A percentile compares a stretch with the other conserved stretches of the same genome.
Evolutionary conservation across 2,329 filamentous ascomycete genomes (phyloP).

Genomic region (Curvularia hawaiiensis): DNA sequence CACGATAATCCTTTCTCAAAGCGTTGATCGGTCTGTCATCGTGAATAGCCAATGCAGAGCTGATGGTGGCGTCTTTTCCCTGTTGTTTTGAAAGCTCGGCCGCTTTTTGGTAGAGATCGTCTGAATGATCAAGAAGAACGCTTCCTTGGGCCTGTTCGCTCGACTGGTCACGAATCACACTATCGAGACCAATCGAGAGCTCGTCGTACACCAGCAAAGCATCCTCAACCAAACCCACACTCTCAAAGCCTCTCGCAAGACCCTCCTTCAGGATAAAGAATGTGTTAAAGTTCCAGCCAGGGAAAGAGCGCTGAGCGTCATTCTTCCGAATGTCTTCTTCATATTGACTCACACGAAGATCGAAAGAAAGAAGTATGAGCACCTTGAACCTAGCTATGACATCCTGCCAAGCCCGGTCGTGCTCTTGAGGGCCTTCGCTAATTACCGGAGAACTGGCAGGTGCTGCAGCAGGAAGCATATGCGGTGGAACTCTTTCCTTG

Average conservation of each 20-base stretch:
- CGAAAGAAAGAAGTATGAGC: constrained; percentile 86
- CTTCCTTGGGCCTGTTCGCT: constrained; percentile 70
- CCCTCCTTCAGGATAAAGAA: constrained; percentile 99
- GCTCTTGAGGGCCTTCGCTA: constrained; percentile 74
- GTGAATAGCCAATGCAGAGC: constrained; percentile 27
- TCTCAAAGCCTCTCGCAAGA: constrained; percentile 90
- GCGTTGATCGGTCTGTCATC: constrained; percentile 46
- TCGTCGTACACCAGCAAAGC: constrained; percentile 95
- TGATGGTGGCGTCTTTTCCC: constrained; percentile 13
- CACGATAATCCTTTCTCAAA: constrained; percentile 77
- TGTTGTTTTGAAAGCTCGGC: constrained; percentile 27
- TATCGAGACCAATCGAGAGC: constrained; percentile 83
- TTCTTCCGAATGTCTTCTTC: constrained; percentile 97
- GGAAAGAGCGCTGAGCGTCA: constrained; percentile 81
- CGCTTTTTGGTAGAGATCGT: constrained; percentile 67
- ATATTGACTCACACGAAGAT: constrained; percentile 88
- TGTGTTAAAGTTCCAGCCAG: constrained; percentile 99
- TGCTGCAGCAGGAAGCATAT: constrained; percentile 51
- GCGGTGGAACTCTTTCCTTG: constrained; percentile 53
- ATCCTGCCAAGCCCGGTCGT: constrained; percentile 82
- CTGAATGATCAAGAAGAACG: constrained; percentile 72
- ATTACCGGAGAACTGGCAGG: constrained; percentile 42
- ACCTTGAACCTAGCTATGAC: constrained; percentile 85
- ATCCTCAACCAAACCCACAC: constrained; percentile 93
- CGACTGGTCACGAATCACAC: constrained; percentile 76